phyloP scores from a whole-genome alignment of 1,284 basidiomycete genomes.

The Afroboletus lepidellus region DNA sequence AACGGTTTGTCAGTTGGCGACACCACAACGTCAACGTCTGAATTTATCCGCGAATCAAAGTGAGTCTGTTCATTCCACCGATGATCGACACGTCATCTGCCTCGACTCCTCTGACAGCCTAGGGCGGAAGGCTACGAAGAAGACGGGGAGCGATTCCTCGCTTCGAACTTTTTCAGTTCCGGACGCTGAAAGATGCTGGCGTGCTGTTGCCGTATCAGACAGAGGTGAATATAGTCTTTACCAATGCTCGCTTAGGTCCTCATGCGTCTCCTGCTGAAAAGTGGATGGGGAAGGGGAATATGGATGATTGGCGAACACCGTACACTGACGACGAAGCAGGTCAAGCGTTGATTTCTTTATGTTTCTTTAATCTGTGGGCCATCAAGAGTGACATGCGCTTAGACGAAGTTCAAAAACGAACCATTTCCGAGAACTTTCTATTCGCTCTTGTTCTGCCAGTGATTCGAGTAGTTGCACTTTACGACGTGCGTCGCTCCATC shows the following conservation, averaged over 20 bases:
- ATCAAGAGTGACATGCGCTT: neutral
- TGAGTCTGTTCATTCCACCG: slow-evolving; percentile 31
- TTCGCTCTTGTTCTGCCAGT: slow-evolving; percentile 44
- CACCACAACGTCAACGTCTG: slow-evolving; percentile 15
- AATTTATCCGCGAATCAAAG: slow-evolving; percentile 26
- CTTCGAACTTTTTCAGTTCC: slow-evolving; percentile 59
- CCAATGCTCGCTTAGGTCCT: slow-evolving; percentile 48
- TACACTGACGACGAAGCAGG: slow-evolving; percentile 57
- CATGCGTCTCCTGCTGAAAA: slow-evolving; percentile 56
- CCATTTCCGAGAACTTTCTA: slow-evolving; percentile 66
- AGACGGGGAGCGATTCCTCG: slow-evolving; percentile 72
- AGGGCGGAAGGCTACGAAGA: slow-evolving; percentile 44
- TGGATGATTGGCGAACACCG: slow-evolving; percentile 9
- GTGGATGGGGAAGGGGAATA: slow-evolving; percentile 48
- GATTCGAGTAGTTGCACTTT: slow-evolving; percentile 62
- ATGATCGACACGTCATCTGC: slow-evolving; percentile 30
- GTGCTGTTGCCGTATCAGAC: slow-evolving; percentile 65
- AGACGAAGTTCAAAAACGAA: slow-evolving; percentile 39
- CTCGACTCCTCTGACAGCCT: slow-evolving; percentile 37
- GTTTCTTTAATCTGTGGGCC: slow-evolving; percentile 61
- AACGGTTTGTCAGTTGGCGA: slow-evolving; percentile 40
- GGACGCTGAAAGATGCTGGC: slow-evolving; percentile 60
- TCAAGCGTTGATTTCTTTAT: slow-evolving; percentile 55
- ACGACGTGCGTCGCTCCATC: slow-evolving; percentile 61
- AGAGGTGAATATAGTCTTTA: slow-evolving; percentile 57